Evolutionary conservation across 495 filamentous ascomycete species (phyloP).

Genomic region (Trichocladium uniseriatum): DNA sequence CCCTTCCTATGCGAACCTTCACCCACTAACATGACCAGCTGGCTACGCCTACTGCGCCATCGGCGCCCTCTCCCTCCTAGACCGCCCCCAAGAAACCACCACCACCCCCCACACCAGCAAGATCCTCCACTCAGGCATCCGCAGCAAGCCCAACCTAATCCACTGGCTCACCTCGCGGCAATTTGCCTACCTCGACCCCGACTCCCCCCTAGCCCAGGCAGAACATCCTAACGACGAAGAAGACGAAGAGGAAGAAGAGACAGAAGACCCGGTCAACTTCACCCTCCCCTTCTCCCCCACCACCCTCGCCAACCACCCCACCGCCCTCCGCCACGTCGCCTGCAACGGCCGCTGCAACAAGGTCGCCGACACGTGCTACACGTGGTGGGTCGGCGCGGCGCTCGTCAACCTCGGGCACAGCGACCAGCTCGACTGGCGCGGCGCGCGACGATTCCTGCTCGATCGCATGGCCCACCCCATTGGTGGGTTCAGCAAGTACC

Average conservation of each 20-base stretch:
- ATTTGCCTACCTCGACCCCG: constrained; percentile 40
- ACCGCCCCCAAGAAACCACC: constrained; percentile 34
- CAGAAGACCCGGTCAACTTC: constrained; percentile 24
- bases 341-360: constrained; percentile 90
- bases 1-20: too few relatives aligned
- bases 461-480: constrained; percentile 84
- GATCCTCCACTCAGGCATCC: constrained; percentile 29
- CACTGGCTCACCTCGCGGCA: constrained; percentile 56
- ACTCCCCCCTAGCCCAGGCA: constrained; percentile 14
- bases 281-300: constrained; percentile 29
- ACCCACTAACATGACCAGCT: constrained; percentile 38
- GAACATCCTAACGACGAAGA: not conserved
- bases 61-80: constrained; percentile 60
- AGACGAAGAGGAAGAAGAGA: constrained; percentile 39
- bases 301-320: constrained; percentile 25
- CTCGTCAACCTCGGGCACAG: constrained; percentile 48
- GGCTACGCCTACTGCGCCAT: constrained; percentile 85
- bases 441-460: constrained; percentile 67
- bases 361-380: constrained; percentile 84
- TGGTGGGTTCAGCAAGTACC: constrained; percentile 81
- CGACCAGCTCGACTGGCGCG: constrained; percentile 48
- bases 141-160: constrained; percentile 24
- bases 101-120: constrained; percentile 22
- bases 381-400: constrained; percentile 76
- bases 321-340: constrained; percentile 41